Base-by-base conservation (phyloP, 805 yeast species). In the Schwanniomyces yamadae region DNA sequence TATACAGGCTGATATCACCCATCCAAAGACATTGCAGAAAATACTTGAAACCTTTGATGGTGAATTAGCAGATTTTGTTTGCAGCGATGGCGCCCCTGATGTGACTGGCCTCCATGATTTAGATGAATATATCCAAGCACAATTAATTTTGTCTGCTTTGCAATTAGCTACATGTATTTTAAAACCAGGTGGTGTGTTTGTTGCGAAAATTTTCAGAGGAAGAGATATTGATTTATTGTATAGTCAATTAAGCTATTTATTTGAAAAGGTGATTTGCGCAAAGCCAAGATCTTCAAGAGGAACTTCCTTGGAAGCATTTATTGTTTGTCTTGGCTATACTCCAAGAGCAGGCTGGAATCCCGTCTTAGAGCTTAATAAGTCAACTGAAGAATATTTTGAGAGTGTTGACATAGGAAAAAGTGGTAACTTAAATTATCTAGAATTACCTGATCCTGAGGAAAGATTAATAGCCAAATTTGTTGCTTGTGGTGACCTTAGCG, bases 51-150 rank as follows among this genome's bases (percentile, higher is more conserved):
- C 84, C 26, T 93, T 93, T 66, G 95, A 86, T 15, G 96, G 96
- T 25, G 86, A 86, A 47, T 81, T 84, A 37, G 98, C 98, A 0
- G 99, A 93, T 59, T 84, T 91, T 56, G 96, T 93, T 1, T 88
- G 96, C 52, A 83, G 95, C 51, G 98, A 93, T 59, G 99, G 99
- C 39, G 99, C 99, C 0, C 99, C 99, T 2, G 99, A 93, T 63
- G 99, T 93, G 15, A 93, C 99, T 0, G 99, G 99, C 1, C 63
- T 93, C 34, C 99, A 93, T 57, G 99, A 93, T 61, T 68, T 93
- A 40, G 99, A 93, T 59, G 99, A 93, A 60, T 93, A 91, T 56
- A 85, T 93, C 39, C 99, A 93, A 65, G 96, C 96, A 2, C 98
- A 93, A 57, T 69, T 93, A 39, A 85, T 93, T 34, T 68, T 90